These are phyloP conservation scores for Aspergillus sp. DNA, from an alignment of 2,329 filamentous ascomycete genomes.

Conservation along the genomic window DNA sequence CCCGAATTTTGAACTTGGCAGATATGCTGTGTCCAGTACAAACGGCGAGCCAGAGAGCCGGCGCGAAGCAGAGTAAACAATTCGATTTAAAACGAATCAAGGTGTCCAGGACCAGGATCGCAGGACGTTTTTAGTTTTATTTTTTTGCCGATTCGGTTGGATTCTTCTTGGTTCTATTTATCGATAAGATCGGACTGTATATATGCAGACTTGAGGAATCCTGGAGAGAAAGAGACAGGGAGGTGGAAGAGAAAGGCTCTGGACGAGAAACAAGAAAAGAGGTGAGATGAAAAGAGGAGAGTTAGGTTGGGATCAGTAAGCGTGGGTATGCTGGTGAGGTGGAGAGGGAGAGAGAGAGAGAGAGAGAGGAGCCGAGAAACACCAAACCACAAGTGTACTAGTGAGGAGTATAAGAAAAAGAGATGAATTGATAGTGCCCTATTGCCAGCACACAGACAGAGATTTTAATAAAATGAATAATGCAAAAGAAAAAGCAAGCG, in stretches of 20 bases:
- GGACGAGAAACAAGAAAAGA: neutral
- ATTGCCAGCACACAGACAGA: too few relatives aligned
- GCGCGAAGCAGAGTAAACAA: neutral
- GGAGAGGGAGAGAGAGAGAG: neutral
- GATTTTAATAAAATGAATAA: too few relatives aligned
- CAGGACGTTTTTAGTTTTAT: neutral
- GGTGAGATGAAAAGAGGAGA: neutral
- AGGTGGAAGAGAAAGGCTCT: neutral
- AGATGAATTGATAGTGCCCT: too few relatives aligned
- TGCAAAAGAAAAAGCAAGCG: too few relatives aligned
- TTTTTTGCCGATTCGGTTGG: neutral
- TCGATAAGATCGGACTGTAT: neutral
- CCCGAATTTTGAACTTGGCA: slow-evolving; percentile 14
- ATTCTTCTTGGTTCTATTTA: neutral
- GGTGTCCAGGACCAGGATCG: neutral
- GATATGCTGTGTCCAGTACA: slow-evolving; percentile 14
- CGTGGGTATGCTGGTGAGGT: neutral
- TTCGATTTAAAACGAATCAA: neutral
- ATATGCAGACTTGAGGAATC: neutral
- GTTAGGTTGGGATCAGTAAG: neutral
- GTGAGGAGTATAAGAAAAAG: neutral
- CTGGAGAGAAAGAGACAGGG: neutral
- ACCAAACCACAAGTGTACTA: neutral
- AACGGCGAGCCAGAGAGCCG: neutral
- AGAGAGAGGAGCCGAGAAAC: neutral